These are phyloP conservation scores for Trichophyton equinum DNA, from an alignment of 2,329 filamentous ascomycete species.

Conservation along the genomic window DNA sequence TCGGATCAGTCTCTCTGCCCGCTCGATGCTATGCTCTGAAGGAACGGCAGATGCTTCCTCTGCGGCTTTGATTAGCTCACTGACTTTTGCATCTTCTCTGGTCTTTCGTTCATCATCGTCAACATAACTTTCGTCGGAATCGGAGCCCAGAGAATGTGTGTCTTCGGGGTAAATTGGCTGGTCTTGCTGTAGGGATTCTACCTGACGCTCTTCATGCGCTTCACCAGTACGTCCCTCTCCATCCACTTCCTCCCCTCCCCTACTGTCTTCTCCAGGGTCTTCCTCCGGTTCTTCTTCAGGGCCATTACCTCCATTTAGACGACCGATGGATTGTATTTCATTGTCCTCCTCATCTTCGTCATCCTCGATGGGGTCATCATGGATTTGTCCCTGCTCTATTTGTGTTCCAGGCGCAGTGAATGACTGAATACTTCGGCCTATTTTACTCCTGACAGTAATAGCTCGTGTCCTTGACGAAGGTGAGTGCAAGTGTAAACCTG, in stretches of 20 bases:
- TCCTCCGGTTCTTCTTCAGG: constrained; percentile 17
- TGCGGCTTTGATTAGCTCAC: constrained; percentile 35
- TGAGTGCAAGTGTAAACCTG: neutral
- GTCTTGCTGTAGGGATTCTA: constrained; percentile 7
- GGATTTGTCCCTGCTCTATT: constrained; percentile 16
- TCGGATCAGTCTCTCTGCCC: constrained; percentile 33
- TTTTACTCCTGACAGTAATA: constrained; percentile 20
- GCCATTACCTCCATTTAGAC: constrained; percentile 9
- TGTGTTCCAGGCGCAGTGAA: constrained; percentile 46
- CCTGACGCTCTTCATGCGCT: constrained; percentile 11
- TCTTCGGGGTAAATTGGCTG: neutral
- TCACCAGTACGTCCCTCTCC: constrained; percentile 19
- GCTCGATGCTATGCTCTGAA: constrained; percentile 31
- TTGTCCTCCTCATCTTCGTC: constrained; percentile 22
- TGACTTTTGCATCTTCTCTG: constrained; percentile 29
- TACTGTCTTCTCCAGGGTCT: constrained; percentile 17
- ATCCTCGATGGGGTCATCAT: constrained; percentile 14
- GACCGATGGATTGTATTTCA: constrained; percentile 9
- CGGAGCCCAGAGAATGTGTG: constrained; percentile 5
- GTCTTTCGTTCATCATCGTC: constrained; percentile 46
- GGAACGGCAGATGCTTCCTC: constrained; percentile 33
- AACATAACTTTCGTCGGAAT: constrained; percentile 32
- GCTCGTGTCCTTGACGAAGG: neutral
- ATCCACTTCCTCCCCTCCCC: constrained; percentile 19
- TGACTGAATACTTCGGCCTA: constrained; percentile 36